Percentiles rank a stretch among this genome's conserved stretches.
These are phyloP conservation scores for Neurospora sp. DNA, from an alignment of 495 filamentous ascomycete genomes.

Conservation along the genomic window DNA sequence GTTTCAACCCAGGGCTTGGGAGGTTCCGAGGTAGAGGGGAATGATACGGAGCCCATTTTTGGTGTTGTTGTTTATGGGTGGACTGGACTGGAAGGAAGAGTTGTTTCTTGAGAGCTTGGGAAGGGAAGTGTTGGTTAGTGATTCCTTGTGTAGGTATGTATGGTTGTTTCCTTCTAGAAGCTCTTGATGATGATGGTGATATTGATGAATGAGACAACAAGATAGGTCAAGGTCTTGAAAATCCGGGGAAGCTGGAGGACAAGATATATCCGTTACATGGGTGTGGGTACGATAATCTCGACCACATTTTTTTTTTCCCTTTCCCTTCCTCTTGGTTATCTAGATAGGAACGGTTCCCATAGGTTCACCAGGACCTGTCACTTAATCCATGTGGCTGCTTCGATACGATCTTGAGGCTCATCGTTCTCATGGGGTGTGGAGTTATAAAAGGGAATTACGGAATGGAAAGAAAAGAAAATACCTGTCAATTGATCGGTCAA, in stretches of 20 bases:
- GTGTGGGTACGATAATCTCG: not conserved
- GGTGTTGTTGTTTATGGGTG: not conserved
- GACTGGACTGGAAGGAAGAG: not conserved
- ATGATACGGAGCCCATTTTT: conserved; percentile 28
- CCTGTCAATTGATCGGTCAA: not conserved
- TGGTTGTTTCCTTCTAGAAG: not conserved
- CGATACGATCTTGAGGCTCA: not conserved
- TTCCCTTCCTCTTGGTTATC: not conserved
- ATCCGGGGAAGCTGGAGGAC: not conserved
- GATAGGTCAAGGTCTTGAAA: not conserved
- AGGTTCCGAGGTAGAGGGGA: conserved; percentile 12
- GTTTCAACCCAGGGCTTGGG: conserved; percentile 60
- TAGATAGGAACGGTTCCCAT: not conserved
- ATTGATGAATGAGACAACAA: not conserved
- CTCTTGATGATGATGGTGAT: not conserved
- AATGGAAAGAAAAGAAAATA: not conserved
- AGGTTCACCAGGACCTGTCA: not conserved
- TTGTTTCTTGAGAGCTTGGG: not conserved
- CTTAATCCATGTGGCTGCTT: not conserved
- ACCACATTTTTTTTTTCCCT: not conserved
- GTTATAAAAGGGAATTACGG: not conserved
- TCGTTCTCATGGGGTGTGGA: not conserved
- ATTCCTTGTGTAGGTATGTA: not conserved
- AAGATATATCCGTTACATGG: not conserved
- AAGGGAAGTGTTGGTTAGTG: not conserved